Evolutionary conservation across 768 basidiomycete genomes (phyloP), one percentile per base, ranked within the genome.

Genomic region (Collybia sordida): DNA sequence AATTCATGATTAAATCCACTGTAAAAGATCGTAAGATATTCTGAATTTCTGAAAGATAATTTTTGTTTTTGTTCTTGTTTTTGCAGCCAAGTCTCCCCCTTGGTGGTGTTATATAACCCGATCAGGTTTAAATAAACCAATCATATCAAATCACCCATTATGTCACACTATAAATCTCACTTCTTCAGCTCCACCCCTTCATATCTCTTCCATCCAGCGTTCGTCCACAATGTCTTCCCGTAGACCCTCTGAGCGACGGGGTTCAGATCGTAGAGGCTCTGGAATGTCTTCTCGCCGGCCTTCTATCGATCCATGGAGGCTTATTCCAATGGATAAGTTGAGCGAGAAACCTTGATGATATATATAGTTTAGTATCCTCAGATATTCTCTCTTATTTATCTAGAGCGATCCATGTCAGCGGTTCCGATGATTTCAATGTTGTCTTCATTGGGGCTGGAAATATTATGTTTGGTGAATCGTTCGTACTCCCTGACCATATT

Each of bases 381-480:
- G 47, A 57, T 56, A 43, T 45, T 45, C 46, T 40, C 24, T 28
- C 42, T 24, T 67, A 31, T 3, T 14, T 31, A 31, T 27, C 25
- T 31, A 85, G 80, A 64, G 65, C 70, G 48, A 69, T 70, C 56
- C 75, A 80, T 42, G 63, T 83, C 47, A 74, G 74, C 47, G 86
- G 84, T 14, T 69, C 81, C 42, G 82, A 88, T 57, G 77, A 86
- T 62, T 97, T 97, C 79, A 96, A 97, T 66, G 86, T 98, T 47
- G 83, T 96, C 65, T 94, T 96, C 69, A 77, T 98, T 58, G 95
- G 95, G 44, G 95, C 95, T 22, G 95, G 94, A 14, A 96, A 97
- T 72, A 95, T 98, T 73, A 97, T 97, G 93, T 98, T 98, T 64
- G 95, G 94, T 83, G 46, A 49, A 71, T 18, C 52, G 53, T 37